phyloP scores from a whole-genome alignment of 495 filamentous ascomycete species.

The Tuber magnatum region DNA sequence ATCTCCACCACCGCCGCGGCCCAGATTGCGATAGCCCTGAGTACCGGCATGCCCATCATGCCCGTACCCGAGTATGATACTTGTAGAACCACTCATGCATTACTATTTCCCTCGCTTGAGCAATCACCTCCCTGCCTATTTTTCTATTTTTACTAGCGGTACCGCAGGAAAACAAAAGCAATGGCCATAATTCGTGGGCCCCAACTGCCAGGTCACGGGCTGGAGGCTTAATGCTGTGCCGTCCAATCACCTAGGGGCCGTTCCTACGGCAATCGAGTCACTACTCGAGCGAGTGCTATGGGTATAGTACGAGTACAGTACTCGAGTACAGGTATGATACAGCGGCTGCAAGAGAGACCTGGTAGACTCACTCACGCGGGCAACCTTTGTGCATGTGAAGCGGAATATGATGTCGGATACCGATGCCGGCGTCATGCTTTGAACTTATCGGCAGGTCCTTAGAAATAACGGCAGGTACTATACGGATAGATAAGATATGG shows the following conservation, averaged over 20 bases:
- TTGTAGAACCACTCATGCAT: not conserved
- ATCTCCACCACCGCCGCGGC: not conserved
- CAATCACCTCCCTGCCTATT: not conserved
- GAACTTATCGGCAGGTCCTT: not conserved
- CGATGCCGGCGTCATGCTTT: not conserved
- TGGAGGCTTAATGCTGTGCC: too few species aligned
- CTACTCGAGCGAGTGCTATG: too few species aligned
- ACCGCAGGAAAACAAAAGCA: too few species aligned
- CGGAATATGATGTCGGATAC: not conserved
- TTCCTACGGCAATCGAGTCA: too few species aligned
- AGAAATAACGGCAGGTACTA: not conserved
- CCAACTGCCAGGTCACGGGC: too few species aligned
- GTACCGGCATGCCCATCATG: not conserved
- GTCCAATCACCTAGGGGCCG: too few species aligned
- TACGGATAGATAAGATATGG: not conserved
- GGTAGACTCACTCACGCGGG: slow-evolving; percentile 1
- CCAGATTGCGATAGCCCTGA: not conserved
- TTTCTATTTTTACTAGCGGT: not conserved
- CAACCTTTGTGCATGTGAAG: not conserved
- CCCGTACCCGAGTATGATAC: not conserved
- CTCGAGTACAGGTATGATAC: too few species aligned
- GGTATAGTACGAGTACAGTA: too few species aligned
- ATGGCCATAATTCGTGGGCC: too few species aligned
- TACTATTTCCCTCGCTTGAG: not conserved
- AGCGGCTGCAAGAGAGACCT: not conserved